Conservation (phyloP, 2,329 filamentous ascomycete species). For the Chrysoporthe deuterocubensis region DNA sequence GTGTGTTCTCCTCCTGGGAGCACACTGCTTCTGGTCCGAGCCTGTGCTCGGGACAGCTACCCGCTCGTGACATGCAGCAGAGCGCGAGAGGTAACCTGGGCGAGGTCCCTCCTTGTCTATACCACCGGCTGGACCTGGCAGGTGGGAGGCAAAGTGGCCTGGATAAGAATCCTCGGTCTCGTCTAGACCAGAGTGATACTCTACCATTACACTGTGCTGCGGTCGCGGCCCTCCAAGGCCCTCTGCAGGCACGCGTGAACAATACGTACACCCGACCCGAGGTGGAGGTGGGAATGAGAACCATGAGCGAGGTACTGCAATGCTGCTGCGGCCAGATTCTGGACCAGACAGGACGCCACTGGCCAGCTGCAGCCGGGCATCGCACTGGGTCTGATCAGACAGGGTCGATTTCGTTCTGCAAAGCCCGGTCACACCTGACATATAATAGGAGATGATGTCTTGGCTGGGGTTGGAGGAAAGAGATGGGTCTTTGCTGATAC, state of each 20-base stretch:
- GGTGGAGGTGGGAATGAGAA: too few relatives aligned
- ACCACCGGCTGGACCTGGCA: not conserved
- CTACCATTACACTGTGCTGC: not conserved
- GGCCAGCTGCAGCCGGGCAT: not conserved
- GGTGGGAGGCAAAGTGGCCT: not conserved
- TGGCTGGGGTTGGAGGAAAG: not conserved
- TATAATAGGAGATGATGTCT: not conserved
- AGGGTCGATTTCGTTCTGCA: not conserved
- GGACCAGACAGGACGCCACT: not conserved
- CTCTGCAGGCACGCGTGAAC: not conserved
- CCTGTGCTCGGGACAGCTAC: not conserved
- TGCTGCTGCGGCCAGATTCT: not conserved
- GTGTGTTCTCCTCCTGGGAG: not conserved
- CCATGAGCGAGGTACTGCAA: too few relatives aligned
- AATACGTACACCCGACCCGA: not conserved
- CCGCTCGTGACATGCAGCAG: not conserved
- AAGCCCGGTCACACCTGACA: not conserved
- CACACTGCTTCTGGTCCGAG: not conserved
- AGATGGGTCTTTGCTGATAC: not conserved
- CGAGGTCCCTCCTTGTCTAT: conserved; percentile 1
- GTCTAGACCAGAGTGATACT: not conserved
- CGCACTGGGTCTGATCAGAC: not conserved
- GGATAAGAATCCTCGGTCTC: not conserved
- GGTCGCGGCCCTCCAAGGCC: not conserved
- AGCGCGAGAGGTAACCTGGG: not conserved